Conservation (phyloP, 2,329 filamentous ascomycete species). For the Aspergillus jensenii region DNA sequence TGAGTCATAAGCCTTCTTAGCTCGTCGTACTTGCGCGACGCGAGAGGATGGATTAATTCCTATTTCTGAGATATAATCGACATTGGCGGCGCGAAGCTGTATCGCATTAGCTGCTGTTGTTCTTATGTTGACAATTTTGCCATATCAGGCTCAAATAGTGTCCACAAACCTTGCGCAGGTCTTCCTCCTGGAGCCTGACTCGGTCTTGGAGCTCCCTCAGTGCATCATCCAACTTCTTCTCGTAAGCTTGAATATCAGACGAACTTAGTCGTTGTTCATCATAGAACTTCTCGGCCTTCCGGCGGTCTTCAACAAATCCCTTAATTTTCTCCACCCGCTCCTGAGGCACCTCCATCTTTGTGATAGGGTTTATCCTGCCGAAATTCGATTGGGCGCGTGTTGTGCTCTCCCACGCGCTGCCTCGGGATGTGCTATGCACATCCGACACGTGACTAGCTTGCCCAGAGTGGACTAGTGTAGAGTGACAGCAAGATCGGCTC, state of each 20-base stretch:
- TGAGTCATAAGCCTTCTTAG: conserved; percentile 66
- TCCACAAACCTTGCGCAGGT: conserved; percentile 44
- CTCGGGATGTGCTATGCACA: neutral
- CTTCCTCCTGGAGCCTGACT: conserved; percentile 48
- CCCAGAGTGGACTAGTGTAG: conserved; percentile 24
- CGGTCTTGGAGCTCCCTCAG: conserved; percentile 64
- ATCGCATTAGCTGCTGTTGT: conserved; percentile 14
- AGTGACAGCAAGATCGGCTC: conserved; percentile 20
- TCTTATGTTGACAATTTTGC: neutral
- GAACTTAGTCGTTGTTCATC: conserved; percentile 27
- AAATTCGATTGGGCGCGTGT: neutral
- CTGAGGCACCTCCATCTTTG: conserved; percentile 32
- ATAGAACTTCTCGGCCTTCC: conserved; percentile 35
- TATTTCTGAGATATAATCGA: conserved; percentile 31
- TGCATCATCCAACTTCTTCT: conserved; percentile 59
- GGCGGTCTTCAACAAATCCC: conserved; percentile 34
- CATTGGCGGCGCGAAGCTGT: conserved; percentile 35
- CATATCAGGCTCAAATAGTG: neutral
- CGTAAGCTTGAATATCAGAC: conserved; percentile 33
- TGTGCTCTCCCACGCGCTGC: conserved; percentile 2
- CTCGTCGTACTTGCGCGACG: conserved; percentile 48
- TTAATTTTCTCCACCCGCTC: conserved; percentile 34
- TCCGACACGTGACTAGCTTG: conserved; percentile 16
- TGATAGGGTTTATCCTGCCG: neutral
- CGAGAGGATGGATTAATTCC: conserved; percentile 32